Conservation (phyloP, 306 rosid species). For the Quercus berberidifolia region DNA sequence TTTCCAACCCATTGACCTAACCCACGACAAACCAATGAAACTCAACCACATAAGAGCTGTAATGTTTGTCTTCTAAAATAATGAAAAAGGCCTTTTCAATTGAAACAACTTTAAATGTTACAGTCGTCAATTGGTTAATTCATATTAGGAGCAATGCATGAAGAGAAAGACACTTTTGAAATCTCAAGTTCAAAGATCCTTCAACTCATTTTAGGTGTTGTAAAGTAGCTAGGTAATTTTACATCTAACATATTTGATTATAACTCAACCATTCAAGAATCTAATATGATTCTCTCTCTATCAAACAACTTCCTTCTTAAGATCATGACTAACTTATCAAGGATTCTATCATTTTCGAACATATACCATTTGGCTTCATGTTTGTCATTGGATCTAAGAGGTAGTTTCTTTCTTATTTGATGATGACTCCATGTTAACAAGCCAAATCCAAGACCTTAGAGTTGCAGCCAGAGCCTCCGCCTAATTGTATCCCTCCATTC, state of each 20-base stretch:
- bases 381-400: no score
- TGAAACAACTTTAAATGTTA: neutral
- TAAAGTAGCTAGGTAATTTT: slow-evolving; percentile 6
- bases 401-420: no score
- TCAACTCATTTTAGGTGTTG: neutral
- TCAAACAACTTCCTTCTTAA: slow-evolving; percentile 24
- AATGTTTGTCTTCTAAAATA: neutral
- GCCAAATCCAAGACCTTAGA: neutral
- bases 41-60: no score
- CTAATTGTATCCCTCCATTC: slow-evolving; percentile 61
- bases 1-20: no score
- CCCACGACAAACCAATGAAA: neutral
- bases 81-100: neutral
- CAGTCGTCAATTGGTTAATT: neutral
- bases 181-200: neutral
- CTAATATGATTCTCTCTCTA: neutral
- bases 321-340: no score
- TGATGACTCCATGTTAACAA: no score
- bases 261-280: slow-evolving; percentile 1
- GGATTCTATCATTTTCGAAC: no score
- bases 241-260: neutral
- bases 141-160: neutral
- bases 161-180: neutral
- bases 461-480: slow-evolving; percentile 60
- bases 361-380: no score